Evolutionary conservation across 2,329 filamentous ascomycete genomes (phyloP).

Genomic region (Achaetomium macrosporum): DNA sequence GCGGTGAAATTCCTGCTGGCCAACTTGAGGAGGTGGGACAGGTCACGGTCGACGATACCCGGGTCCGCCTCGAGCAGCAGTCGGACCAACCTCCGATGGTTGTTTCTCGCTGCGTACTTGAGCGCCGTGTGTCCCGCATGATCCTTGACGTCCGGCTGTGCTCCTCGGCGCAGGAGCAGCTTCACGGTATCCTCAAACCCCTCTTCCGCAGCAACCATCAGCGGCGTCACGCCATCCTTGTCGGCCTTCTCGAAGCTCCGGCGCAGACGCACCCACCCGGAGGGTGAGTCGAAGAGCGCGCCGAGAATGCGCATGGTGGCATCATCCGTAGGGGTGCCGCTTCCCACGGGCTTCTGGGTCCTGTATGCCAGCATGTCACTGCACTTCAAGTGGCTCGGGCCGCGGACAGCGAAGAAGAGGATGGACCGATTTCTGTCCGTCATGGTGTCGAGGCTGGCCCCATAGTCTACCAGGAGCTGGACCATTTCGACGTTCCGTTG

Average conservation of each 20-base stretch:
- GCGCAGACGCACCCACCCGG: not conserved
- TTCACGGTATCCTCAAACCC: constrained; percentile 10
- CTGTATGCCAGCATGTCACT: constrained; percentile 3
- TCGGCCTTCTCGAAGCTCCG: constrained; percentile 2
- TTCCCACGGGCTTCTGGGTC: not conserved
- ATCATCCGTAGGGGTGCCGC: constrained; percentile 4
- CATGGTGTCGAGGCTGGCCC: constrained; percentile 12
- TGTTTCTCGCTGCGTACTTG: constrained; percentile 12
- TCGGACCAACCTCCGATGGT: constrained; percentile 4
- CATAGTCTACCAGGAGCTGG: constrained; percentile 6
- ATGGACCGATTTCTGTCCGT: constrained; percentile 11
- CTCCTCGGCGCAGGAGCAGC: constrained; percentile 10
- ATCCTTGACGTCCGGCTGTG: constrained; percentile 9
- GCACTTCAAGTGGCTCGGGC: not conserved
- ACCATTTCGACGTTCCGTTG: constrained; percentile 6
- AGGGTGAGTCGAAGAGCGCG: constrained; percentile 10
- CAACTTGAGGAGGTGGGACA: constrained; percentile 15
- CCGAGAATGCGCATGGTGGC: constrained; percentile 4
- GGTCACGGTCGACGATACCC: constrained; percentile 1
- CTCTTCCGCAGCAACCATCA: constrained; percentile 17
- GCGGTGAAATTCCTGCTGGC: constrained; percentile 11
- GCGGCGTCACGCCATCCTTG: constrained; percentile 15
- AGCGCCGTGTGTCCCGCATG: constrained; percentile 11
- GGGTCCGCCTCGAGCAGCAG: constrained; percentile 13
- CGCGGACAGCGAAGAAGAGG: constrained; percentile 16